These are phyloP conservation scores for Camelina neglecta DNA, from an alignment of 345 rosid species.

Conservation along the genomic window DNA sequence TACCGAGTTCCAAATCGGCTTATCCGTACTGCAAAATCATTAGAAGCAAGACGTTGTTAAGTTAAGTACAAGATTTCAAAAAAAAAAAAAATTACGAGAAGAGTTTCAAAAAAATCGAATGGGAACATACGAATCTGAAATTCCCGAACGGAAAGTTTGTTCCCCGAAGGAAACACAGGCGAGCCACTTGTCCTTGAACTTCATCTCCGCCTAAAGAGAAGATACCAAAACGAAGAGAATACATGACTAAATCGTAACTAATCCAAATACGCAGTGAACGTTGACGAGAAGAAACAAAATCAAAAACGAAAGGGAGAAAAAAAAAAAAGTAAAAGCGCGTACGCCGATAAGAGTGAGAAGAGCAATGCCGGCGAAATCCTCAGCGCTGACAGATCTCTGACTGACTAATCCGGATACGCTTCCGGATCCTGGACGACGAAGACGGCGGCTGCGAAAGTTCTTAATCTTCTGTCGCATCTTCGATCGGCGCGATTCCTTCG, in stretches of 20 bases:
- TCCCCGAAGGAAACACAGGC: slow-evolving; percentile 94
- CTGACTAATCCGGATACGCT: slow-evolving; percentile 37
- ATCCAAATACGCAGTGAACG: not conserved
- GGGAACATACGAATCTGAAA: slow-evolving; percentile 66
- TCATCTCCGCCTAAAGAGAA: slow-evolving; percentile 76
- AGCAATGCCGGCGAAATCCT: slow-evolving; percentile 90
- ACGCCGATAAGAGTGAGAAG: slow-evolving; percentile 73
- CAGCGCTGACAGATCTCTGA: slow-evolving; percentile 53
- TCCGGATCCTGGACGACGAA: slow-evolving; percentile 40
- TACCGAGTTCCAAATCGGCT: slow-evolving; percentile 88
- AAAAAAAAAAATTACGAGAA: not conserved
- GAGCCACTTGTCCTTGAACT: slow-evolving; percentile 86
- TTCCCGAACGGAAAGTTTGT: slow-evolving; percentile 76
- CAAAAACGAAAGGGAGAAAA: not conserved
- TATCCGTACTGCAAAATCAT: slow-evolving; percentile 76
- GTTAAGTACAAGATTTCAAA: not conserved
- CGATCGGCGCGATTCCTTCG: slow-evolving; percentile 49
- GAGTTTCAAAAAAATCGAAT: not conserved
- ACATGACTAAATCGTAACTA: slow-evolving; percentile 7
- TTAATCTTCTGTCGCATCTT: slow-evolving; percentile 57
- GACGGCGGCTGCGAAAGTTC: slow-evolving; percentile 45
- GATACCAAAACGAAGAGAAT: not conserved
- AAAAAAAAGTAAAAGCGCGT: slow-evolving; percentile 13
- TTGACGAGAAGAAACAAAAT: not conserved
- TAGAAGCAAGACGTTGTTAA: slow-evolving; percentile 12